Evolutionary conservation across 371 early-diverging fungal genomes (phyloP).

Genomic region (Synchytrium microbalum): DNA sequence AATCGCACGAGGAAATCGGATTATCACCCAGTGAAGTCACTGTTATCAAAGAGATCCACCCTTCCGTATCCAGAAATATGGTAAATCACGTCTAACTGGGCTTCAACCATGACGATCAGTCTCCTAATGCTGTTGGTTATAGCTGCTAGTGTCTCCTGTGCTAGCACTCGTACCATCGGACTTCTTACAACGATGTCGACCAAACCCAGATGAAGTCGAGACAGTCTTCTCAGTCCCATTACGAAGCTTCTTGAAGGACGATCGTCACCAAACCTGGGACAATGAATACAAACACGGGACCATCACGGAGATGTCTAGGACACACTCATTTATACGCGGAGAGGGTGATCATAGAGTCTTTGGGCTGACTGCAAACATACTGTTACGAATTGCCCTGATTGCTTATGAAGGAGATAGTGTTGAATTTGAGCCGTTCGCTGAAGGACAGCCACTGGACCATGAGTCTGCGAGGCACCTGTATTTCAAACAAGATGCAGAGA

Average conservation of each 20-base stretch:
- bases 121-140: no score
- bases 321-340: neutral
- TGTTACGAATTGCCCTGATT: neutral
- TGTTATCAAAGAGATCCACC: neutral
- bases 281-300: neutral
- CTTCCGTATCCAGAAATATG: neutral
- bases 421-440: neutral
- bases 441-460: neutral
- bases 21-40: neutral
- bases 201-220: conserved; percentile 23
- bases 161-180: neutral
- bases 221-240: conserved; percentile 24
- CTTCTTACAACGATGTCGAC: neutral
- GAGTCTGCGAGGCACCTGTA: neutral
- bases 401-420: neutral
- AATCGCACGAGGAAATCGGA: conserved; percentile 4
- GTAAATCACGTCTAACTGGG: no score
- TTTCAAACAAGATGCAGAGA: neutral
- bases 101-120: no score
- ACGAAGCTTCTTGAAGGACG: conserved; percentile 9
- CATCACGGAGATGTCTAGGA: neutral
- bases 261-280: conserved; percentile 5
- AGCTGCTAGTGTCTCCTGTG: no score
- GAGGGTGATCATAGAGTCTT: neutral
- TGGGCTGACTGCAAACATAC: neutral